Evolutionary conservation across 768 basidiomycete species (phyloP).

Genomic region (Phylloporus sp.): DNA sequence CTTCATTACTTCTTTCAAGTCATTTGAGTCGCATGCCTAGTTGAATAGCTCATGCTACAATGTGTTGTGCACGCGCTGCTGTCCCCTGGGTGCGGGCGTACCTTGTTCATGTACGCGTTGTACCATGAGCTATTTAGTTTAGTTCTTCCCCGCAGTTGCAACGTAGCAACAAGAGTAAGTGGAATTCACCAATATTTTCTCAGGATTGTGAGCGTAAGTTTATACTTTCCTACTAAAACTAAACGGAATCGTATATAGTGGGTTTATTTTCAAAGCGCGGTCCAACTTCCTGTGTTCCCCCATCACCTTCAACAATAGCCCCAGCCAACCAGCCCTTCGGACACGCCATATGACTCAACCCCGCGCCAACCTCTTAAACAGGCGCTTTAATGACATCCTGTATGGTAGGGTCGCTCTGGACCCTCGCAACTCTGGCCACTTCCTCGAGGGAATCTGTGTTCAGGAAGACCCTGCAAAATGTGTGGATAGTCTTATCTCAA

Average conservation of each 20-base stretch:
- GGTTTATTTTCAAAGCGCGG: no score
- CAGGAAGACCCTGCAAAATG: conserved; percentile 39
- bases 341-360: conserved; percentile 11
- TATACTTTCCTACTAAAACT: no score
- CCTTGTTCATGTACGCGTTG: not conserved
- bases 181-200: no score
- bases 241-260: no score
- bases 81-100: not conserved
- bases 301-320: not conserved
- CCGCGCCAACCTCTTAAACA: conserved; percentile 29
- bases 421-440: conserved; percentile 25
- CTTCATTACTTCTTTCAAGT: not conserved
- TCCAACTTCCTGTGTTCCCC: conserved; percentile 3
- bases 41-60: not conserved
- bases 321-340: no score
- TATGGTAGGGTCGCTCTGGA: conserved; percentile 28
- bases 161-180: no score
- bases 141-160: no score
- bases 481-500: conserved; percentile 36
- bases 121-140: not conserved
- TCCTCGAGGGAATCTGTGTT: conserved; percentile 45
- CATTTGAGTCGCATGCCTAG: no score
- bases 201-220: no score
- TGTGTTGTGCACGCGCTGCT: not conserved
- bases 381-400: conserved; percentile 34